Evolutionary conservation across 441 rosid species (phyloP).

Genomic region (Aquilaria agallochum): DNA sequence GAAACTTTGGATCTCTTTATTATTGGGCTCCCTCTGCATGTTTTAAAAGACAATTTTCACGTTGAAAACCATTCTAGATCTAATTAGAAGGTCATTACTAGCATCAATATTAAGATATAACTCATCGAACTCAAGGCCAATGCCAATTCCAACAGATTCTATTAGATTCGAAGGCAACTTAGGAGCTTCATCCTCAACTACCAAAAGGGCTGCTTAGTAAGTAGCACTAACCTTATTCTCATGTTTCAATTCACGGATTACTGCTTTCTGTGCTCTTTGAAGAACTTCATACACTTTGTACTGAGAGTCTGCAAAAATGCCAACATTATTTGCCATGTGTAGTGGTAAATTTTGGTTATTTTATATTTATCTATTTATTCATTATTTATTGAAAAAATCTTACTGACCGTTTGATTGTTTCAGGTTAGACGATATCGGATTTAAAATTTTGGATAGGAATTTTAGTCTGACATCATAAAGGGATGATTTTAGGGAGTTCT

Average conservation of each 20-base stretch:
- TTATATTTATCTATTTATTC: no score
- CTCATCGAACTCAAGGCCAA: constrained; percentile 71
- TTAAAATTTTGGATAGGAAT: no score
- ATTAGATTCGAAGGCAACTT: constrained; percentile 43
- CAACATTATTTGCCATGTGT: constrained; percentile 45
- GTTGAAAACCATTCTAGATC: constrained; percentile 52
- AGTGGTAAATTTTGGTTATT: constrained; percentile 49
- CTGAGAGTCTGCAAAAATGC: constrained; percentile 58
- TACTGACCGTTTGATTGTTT: no score
- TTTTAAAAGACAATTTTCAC: constrained; percentile 65
- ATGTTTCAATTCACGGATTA: constrained; percentile 37
- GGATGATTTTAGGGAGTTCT: no score
- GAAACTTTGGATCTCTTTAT: constrained; percentile 37
- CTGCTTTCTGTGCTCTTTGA: constrained; percentile 58
- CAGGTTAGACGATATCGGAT: no score
- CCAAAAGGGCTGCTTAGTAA: constrained; percentile 44
- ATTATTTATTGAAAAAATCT: no score
- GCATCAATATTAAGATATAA: constrained; percentile 48
- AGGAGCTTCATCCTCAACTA: constrained; percentile 54
- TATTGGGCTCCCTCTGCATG: constrained; percentile 35
- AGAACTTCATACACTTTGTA: constrained; percentile 61
- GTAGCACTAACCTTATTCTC: constrained; percentile 40
- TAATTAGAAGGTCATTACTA: constrained; percentile 49
- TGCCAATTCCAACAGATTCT: constrained; percentile 65
- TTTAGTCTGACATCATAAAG: no score